These are phyloP conservation scores for Obba rivulosa DNA, from an alignment of 768 basidiomycete genomes.

Conservation along the genomic window DNA sequence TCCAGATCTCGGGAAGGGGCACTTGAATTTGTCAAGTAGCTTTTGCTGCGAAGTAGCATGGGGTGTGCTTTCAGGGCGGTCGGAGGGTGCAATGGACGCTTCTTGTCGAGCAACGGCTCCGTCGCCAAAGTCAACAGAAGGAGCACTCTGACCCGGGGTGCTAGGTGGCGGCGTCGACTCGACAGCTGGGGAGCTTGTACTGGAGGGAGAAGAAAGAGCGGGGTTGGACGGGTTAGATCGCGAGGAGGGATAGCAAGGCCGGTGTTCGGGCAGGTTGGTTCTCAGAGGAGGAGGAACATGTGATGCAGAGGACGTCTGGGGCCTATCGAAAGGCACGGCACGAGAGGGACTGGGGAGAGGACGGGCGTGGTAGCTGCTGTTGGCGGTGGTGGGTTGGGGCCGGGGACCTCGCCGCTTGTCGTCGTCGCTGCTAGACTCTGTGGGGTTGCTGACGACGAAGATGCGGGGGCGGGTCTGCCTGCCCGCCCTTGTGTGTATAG, in stretches of 20 bases:
- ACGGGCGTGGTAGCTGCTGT: constrained; percentile 21
- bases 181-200: constrained; percentile 56
- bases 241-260: constrained; percentile 25
- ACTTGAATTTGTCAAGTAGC: constrained; percentile 17
- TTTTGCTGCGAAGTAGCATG: constrained; percentile 21
- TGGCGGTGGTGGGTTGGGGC: constrained; percentile 21
- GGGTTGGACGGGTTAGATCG: constrained; percentile 52
- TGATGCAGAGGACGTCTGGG: constrained; percentile 16
- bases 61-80: constrained; percentile 17
- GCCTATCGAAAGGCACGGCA: constrained; percentile 20
- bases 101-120: constrained; percentile 32
- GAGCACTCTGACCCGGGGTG: constrained; percentile 50
- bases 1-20: constrained; percentile 13
- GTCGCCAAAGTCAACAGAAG: constrained; percentile 34
- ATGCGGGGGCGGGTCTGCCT: constrained; percentile 30
- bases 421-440: constrained; percentile 35
- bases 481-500: constrained; percentile 26
- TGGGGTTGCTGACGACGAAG: constrained; percentile 59
- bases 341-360: constrained; percentile 25
- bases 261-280: constrained; percentile 28
- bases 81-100: constrained; percentile 9
- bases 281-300: constrained; percentile 30
- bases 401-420: constrained; percentile 11
- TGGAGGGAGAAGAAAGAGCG: constrained; percentile 65
- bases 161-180: constrained; percentile 70